These are phyloP conservation scores for Boletus smithii DNA, from an alignment of 1,284 basidiomycete genomes.

Conservation along the genomic window DNA sequence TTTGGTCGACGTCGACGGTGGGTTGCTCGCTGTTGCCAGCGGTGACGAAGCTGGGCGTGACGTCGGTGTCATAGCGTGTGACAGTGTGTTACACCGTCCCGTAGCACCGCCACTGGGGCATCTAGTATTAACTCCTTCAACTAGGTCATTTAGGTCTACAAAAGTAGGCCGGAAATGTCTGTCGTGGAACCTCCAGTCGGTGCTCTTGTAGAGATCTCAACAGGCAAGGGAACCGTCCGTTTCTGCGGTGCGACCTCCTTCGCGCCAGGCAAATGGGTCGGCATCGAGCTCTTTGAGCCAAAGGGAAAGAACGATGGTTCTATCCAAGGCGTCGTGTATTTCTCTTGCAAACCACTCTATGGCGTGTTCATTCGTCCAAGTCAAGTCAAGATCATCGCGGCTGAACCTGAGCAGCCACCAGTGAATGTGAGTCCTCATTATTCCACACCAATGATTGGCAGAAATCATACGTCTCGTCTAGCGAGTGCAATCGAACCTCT, in stretches of 20 bases:
- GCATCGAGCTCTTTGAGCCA: slow-evolving; percentile 79
- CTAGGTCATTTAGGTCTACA: neutral
- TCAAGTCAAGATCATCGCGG: slow-evolving; percentile 69
- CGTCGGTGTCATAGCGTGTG: slow-evolving; percentile 8
- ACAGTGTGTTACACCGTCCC: slow-evolving; percentile 3
- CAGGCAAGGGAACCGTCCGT: slow-evolving; percentile 81
- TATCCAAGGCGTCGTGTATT: slow-evolving; percentile 83
- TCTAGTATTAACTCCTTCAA: too few species aligned
- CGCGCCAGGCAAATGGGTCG: slow-evolving; percentile 90
- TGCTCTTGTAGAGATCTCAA: slow-evolving; percentile 70
- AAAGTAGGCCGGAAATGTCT: slow-evolving; percentile 21
- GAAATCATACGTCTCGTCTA: slow-evolving; percentile 7
- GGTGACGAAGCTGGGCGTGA: slow-evolving; percentile 13
- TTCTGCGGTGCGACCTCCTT: slow-evolving; percentile 88
- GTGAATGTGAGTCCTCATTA: slow-evolving; percentile 21
- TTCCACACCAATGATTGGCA: neutral
- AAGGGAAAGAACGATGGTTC: slow-evolving; percentile 96
- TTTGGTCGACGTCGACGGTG: neutral
- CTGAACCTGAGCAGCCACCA: slow-evolving; percentile 41
- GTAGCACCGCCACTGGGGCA: slow-evolving; percentile 19
- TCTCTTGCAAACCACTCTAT: slow-evolving; percentile 71
- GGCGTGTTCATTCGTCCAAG: slow-evolving; percentile 92
- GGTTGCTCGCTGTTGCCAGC: slow-evolving; percentile 10
- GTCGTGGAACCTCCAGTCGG: slow-evolving; percentile 46
- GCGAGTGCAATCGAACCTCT: slow-evolving; percentile 16